Evolutionary conservation across 805 yeast species (phyloP).

Genomic region (Cyberlindnera galapagoensis): DNA sequence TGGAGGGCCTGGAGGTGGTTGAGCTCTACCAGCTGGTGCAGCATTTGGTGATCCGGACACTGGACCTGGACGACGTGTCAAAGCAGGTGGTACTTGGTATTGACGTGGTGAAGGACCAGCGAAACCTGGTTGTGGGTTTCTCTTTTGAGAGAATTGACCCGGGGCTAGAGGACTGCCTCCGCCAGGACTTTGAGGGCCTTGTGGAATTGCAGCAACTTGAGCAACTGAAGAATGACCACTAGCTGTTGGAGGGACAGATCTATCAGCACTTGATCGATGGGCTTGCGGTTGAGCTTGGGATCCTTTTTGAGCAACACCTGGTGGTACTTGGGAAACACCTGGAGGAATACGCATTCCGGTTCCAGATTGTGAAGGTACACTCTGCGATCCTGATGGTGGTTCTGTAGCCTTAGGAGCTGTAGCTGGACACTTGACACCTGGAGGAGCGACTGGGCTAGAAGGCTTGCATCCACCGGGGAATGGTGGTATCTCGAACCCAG

Average conservation of each 20-base stretch:
- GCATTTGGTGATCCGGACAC: neutral
- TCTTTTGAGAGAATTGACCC: too few species aligned
- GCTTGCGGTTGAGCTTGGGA: conserved; percentile 3
- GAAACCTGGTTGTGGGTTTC: conserved; percentile 2
- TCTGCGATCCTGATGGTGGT: conserved; percentile 1
- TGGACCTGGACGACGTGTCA: neutral
- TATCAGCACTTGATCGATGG: too few species aligned
- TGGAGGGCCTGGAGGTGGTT: conserved; percentile 2
- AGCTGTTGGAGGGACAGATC: too few species aligned
- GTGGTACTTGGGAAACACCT: conserved; percentile 3
- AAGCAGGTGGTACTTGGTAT: neutral
- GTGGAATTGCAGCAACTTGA: too few species aligned
- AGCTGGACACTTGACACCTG: conserved; percentile 1
- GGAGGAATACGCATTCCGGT: conserved; percentile 1
- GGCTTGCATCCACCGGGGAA: too few species aligned
- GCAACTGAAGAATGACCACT: too few species aligned
- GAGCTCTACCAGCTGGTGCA: neutral
- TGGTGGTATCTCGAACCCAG: too few species aligned
- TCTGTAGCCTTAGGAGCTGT: conserved; percentile 1
- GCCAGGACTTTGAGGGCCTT: too few species aligned
- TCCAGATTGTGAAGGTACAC: neutral
- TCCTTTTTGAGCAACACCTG: neutral
- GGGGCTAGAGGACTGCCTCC: too few species aligned
- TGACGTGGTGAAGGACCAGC: conserved; percentile 1
- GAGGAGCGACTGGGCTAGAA: neutral